These are phyloP conservation scores for Stephania cephalantha DNA, from an alignment of 164 flowering plant species.

Conservation along the genomic window DNA sequence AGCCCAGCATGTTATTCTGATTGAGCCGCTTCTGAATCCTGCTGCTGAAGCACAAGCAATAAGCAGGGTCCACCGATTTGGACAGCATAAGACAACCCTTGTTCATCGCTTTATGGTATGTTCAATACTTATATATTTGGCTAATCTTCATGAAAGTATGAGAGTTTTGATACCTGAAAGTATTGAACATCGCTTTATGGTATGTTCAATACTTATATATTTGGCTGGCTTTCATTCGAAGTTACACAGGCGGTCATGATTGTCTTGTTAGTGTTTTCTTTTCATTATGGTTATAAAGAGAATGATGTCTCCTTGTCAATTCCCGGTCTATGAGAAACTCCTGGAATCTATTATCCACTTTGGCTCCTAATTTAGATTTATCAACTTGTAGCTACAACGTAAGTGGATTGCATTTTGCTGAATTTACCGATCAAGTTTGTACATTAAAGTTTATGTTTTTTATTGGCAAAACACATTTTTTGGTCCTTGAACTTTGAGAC, in stretches of 20 bases:
- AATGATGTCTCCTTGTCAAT: not conserved
- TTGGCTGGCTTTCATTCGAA: not conserved
- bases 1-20: slow-evolving; percentile 90
- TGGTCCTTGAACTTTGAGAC: too few relatives aligned
- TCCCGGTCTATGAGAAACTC: not conserved
- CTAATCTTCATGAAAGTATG: not conserved
- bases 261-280: not conserved
- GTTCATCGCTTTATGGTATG: slow-evolving; percentile 92
- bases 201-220: slow-evolving; percentile 26
- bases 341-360: not conserved
- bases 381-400: not conserved
- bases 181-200: slow-evolving; percentile 66
- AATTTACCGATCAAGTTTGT: not conserved
- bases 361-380: not conserved
- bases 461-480: too few relatives aligned
- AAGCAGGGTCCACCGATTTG: slow-evolving; percentile 88
- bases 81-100: slow-evolving; percentile 66
- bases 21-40: slow-evolving; percentile 93
- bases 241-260: not conserved
- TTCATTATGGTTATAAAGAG: not conserved
- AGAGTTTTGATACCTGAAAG: not conserved
- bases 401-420: not conserved
- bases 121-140: slow-evolving; percentile 1
- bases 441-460: not conserved
- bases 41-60: slow-evolving; percentile 97